Conservation (phyloP, 2,329 filamentous ascomycete genomes). For the Aspergillus sp. region DNA sequence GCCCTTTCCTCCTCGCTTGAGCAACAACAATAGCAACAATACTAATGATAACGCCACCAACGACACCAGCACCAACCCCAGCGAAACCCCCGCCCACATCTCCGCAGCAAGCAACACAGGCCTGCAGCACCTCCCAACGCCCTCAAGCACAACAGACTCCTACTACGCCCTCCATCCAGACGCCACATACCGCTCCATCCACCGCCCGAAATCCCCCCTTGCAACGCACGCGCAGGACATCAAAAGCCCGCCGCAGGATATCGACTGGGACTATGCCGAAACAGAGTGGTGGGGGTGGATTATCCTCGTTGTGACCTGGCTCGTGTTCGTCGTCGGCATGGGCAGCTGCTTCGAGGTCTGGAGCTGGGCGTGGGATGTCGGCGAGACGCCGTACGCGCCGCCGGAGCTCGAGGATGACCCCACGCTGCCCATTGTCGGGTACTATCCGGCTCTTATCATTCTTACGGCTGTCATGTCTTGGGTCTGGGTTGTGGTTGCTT, state of each 20-base stretch:
- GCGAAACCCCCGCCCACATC: slow-evolving; percentile 8
- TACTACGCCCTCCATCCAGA: slow-evolving; percentile 46
- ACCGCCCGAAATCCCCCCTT: slow-evolving; percentile 30
- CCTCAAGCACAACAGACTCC: slow-evolving; percentile 54
- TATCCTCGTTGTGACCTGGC: slow-evolving; percentile 80
- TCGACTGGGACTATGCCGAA: slow-evolving; percentile 74
- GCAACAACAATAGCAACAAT: slow-evolving; percentile 13
- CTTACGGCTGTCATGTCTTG: slow-evolving; percentile 93
- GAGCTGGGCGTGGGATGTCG: slow-evolving; percentile 99
- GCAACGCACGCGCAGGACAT: slow-evolving; percentile 25
- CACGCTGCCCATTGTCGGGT: slow-evolving; percentile 89
- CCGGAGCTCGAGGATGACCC: slow-evolving; percentile 92
- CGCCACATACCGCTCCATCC: slow-evolving; percentile 21
- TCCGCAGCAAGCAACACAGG: slow-evolving; percentile 10
- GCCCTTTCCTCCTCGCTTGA: slow-evolving; percentile 49
- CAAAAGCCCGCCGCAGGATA: slow-evolving; percentile 36
- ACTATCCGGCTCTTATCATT: slow-evolving; percentile 91
- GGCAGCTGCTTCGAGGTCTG: slow-evolving; percentile 89
- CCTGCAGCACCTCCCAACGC: slow-evolving; percentile 6
- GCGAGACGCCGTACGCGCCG: slow-evolving; percentile 88
- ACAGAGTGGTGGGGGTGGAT: slow-evolving; percentile 99
- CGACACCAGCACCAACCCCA: slow-evolving; percentile 6
- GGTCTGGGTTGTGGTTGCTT: slow-evolving; percentile 96
- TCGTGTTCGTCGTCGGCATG: slow-evolving; percentile 94
- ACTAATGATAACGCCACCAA: slow-evolving; percentile 3